Percentiles rank a stretch among this genome's conserved stretches.
Conservation (phyloP, 768 basidiomycete genomes). For the Suillus ampliporus region DNA sequence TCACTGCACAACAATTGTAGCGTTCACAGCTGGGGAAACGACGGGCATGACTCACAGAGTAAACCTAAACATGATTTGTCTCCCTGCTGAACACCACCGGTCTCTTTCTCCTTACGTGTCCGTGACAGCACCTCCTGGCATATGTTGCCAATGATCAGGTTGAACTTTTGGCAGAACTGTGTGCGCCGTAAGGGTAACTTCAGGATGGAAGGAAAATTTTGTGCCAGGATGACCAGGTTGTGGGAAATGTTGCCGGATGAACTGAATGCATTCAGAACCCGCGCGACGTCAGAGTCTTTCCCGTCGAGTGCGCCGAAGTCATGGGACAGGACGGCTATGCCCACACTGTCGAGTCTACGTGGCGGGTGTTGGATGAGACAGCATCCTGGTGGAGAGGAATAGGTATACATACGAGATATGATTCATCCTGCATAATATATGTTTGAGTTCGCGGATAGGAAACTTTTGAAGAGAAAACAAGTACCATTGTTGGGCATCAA, state of each 20-base stretch:
- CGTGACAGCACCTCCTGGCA: constrained; percentile 38
- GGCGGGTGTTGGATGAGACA: neutral
- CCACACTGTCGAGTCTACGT: constrained; percentile 48
- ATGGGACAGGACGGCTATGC: constrained; percentile 52
- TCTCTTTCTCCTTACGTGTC: constrained; percentile 39
- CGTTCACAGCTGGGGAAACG: neutral
- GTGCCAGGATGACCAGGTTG: constrained; percentile 24
- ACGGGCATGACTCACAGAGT: neutral
- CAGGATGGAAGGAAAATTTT: constrained; percentile 36
- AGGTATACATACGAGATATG: neutral
- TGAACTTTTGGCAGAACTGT: constrained; percentile 31
- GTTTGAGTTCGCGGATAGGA: neutral
- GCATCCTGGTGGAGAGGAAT: neutral
- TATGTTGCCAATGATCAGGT: constrained; percentile 40
- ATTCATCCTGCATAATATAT: neutral
- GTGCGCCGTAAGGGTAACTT: constrained; percentile 37
- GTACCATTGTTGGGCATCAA: constrained; percentile 3
- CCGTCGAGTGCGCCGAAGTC: constrained; percentile 49
- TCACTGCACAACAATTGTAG: neutral
- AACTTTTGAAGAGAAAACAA: neutral
- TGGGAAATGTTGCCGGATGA: constrained; percentile 18
- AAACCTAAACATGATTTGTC: neutral
- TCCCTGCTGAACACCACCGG: constrained; percentile 22
- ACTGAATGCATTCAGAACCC: constrained; percentile 32
- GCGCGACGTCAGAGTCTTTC: constrained; percentile 30